phyloP scores from a whole-genome alignment of 345 rosid genomes.

The Chamaenerion angustifolium region DNA sequence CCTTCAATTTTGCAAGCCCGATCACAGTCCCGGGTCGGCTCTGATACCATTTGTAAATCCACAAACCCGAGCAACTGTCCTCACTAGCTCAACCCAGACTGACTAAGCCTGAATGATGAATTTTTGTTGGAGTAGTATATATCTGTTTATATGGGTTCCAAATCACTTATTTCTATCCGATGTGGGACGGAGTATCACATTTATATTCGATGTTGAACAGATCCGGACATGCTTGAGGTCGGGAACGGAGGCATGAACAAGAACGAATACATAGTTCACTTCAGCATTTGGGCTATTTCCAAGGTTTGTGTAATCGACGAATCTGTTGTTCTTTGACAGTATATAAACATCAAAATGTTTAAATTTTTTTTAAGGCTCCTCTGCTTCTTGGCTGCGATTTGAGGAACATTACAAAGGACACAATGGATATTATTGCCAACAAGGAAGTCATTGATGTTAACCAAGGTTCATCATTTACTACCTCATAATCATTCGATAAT shows the following conservation, averaged over 20 bases:
- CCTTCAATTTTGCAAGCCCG: too few species aligned
- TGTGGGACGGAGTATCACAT: too few species aligned
- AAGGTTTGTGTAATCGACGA: constrained; percentile 22
- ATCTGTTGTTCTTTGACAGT: neutral
- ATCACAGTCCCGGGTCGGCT: too few species aligned
- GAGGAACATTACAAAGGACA: constrained; percentile 16
- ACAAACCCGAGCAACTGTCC: too few species aligned
- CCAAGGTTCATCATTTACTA: constrained; percentile 20
- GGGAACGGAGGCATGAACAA: constrained; percentile 96
- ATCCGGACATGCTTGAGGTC: constrained; percentile 98
- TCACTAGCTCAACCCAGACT: too few species aligned
- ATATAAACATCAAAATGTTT: too few species aligned
- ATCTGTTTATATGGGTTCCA: too few species aligned
- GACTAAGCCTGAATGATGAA: too few species aligned
- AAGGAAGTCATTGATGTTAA: constrained; percentile 32
- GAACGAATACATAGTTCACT: constrained; percentile 73
- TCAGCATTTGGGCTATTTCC: constrained; percentile 91
- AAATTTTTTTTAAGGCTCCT: constrained; percentile 20
- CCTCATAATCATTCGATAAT: neutral
- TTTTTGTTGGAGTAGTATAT: too few species aligned
- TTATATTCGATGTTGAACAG: constrained; percentile 18
- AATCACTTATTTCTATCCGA: too few species aligned
- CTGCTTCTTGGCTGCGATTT: constrained; percentile 34
- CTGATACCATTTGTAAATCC: too few species aligned
- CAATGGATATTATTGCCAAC: constrained; percentile 21